phyloP scores from a whole-genome alignment of 1,284 basidiomycete genomes.

The Peniophora sp. region DNA sequence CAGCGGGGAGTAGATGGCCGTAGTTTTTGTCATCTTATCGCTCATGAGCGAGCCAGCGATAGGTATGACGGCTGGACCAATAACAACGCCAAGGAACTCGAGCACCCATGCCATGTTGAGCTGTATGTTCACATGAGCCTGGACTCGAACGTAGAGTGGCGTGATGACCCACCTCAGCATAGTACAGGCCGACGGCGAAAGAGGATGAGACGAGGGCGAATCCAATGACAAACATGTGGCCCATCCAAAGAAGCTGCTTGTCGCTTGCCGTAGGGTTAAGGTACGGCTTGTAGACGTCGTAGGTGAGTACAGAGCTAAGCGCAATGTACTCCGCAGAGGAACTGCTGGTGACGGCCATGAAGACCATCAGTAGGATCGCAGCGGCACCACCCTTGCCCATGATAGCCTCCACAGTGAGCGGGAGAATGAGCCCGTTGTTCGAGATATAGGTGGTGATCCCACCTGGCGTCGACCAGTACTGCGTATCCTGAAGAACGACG shows the following conservation, averaged over 20 bases:
- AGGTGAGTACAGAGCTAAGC: conserved; percentile 35
- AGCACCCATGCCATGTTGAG: conserved; percentile 12
- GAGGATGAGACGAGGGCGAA: conserved; percentile 24
- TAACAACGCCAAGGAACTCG: conserved; percentile 24
- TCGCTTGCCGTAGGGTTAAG: conserved; percentile 14
- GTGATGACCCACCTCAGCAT: conserved; percentile 9
- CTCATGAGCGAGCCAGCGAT: conserved; percentile 18
- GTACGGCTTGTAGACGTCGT: conserved; percentile 35
- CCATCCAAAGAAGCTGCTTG: conserved; percentile 31
- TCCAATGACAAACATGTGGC: conserved; percentile 33
- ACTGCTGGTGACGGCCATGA: conserved; percentile 36
- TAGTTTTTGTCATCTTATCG: conserved; percentile 11
- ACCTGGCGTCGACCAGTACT: conserved; percentile 5
- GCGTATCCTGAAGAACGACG: conserved; percentile 18
- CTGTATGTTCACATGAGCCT: conserved; percentile 4
- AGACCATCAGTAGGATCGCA: conserved; percentile 24
- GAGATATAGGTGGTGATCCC: too few species aligned
- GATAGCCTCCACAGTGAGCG: conserved; percentile 22
- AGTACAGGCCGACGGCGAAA: conserved; percentile 21
- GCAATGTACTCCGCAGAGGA: conserved; percentile 40
- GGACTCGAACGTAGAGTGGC: background rate
- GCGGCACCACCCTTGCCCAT: conserved; percentile 24
- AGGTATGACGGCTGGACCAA: conserved; percentile 21
- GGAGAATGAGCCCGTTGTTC: conserved; percentile 18
- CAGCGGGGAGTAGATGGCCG: conserved; percentile 9